Base-by-base conservation (phyloP, 495 filamentous ascomycete genomes). In the Penicillium ochrochloron region DNA sequence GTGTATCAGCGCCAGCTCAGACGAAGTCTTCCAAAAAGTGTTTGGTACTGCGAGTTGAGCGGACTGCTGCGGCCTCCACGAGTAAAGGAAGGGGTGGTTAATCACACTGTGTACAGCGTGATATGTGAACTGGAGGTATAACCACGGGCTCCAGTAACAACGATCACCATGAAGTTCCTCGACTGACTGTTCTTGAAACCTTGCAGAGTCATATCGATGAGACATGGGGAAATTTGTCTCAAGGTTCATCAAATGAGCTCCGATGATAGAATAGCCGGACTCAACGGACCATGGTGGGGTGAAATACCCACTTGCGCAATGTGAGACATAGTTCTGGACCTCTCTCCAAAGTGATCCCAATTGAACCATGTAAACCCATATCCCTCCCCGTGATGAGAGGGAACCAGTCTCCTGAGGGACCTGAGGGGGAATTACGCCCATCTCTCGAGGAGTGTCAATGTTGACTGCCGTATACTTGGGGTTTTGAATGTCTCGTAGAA, bases 71-170 rank as follows among this genome's bases (percentile, higher is more conserved):
- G 78, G 75, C n/a, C 75, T 70, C 65, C 78, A 76, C 11, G 79
- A 80, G 64, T 81, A 81, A 1, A 81, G 73, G 37, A 81, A 81
- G 0, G 78, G 78, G 27, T 81, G 78, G 51, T 81, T 81, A 14
- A 81, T 59, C 21, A 81, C 74, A 33, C 77, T 79, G 33, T 75
- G 75, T 31, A 81, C 76, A 27, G 71, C 75, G 37, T 81, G 78
- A 56, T 81, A 80, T 29, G 73, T 78, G 64, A 81, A 80, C 60
- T 81, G 78, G 56, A 77, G 70, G 50, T 79, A 79, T 14, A 81
- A 55, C 78, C 78, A 81, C 5, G 78, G 75, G 27, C 70, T 76
- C 75, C 75, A 81, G 57, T 79, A 81, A n/a, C 69, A 65, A 14
- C 73, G 71, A 35, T 80, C 74, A n/a, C 66, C 42, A 37, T 72